phyloP scores from a whole-genome alignment of 257 asterid genomes.

The Solanum lignicaule region DNA sequence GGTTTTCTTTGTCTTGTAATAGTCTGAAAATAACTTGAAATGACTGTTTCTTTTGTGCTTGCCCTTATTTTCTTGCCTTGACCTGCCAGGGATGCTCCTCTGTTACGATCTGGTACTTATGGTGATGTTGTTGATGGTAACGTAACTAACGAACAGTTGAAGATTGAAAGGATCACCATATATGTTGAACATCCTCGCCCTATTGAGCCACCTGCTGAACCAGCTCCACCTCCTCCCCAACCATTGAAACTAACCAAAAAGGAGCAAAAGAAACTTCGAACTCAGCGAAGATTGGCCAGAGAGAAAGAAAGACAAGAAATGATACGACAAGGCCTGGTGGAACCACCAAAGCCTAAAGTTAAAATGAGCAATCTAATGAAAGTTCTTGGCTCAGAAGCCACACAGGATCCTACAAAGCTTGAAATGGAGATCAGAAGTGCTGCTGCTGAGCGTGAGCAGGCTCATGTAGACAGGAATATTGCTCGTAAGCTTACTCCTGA shows the following conservation, averaged over 20 bases:
- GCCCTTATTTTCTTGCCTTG: neutral
- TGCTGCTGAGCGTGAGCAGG: slow-evolving; percentile 99
- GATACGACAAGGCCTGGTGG: slow-evolving; percentile 82
- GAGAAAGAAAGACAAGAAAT: slow-evolving; percentile 95
- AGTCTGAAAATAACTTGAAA: neutral
- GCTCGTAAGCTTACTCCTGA: slow-evolving; percentile 98
- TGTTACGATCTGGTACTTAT: slow-evolving; percentile 49
- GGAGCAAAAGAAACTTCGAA: slow-evolving; percentile 96
- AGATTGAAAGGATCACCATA: slow-evolving; percentile 68
- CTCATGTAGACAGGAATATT: slow-evolving; percentile 77
- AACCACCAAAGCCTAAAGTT: slow-evolving; percentile 89
- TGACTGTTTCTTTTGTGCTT: neutral
- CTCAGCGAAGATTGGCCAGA: slow-evolving; percentile 77
- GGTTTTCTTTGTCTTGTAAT: neutral
- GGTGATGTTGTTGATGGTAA: slow-evolving; percentile 38
- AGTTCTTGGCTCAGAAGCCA: slow-evolving; percentile 96
- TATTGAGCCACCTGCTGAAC: slow-evolving; percentile 86
- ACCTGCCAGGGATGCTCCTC: slow-evolving; percentile 67
- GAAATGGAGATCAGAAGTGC: slow-evolving; percentile 95
- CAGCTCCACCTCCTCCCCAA: slow-evolving; percentile 92
- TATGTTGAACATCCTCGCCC: slow-evolving; percentile 91
- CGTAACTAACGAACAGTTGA: slow-evolving; percentile 34
- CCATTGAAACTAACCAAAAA: slow-evolving; percentile 83
- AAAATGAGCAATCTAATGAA: slow-evolving; percentile 98
- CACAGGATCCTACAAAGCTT: slow-evolving; percentile 93